Conservation (phyloP, 140 eudicot genomes). For the Anethum foeniculum region DNA sequence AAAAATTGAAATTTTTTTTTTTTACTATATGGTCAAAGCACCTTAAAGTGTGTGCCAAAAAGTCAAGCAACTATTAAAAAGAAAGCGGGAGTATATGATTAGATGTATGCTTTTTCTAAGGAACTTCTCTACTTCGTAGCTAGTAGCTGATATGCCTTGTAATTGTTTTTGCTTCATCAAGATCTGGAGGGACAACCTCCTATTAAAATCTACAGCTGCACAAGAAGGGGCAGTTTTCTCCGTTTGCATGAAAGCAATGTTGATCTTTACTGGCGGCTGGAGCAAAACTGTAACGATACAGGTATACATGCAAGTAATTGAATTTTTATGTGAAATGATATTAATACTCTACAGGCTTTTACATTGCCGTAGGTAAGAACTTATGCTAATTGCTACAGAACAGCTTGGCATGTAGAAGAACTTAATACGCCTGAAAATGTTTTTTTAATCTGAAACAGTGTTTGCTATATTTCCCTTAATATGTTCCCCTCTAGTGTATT, state of each 20-base stretch:
- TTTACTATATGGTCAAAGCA: too few relatives aligned
- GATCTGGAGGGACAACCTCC: slow-evolving; percentile 61
- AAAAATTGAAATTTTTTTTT: too few relatives aligned
- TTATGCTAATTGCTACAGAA: neutral
- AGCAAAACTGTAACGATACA: slow-evolving; percentile 40
- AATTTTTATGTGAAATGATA: neutral
- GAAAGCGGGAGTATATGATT: neutral
- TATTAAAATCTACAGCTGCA: slow-evolving; percentile 33
- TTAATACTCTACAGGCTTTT: neutral
- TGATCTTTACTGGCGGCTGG: slow-evolving; percentile 88
- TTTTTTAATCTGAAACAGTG: neutral
- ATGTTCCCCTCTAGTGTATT: neutral
- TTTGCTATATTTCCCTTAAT: neutral
- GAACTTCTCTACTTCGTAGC: neutral
- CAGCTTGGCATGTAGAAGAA: neutral
- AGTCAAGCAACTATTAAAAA: too few relatives aligned
- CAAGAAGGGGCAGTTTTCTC: slow-evolving; percentile 62
- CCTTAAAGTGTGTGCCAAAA: too few relatives aligned
- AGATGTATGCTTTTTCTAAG: neutral
- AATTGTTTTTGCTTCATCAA: slow-evolving; percentile 17
- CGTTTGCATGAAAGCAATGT: slow-evolving; percentile 47
- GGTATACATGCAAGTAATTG: slow-evolving; percentile 18
- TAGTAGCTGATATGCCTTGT: neutral
- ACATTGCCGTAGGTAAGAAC: neutral
- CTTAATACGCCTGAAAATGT: neutral